These are phyloP conservation scores for Thielaviopsis ethacetica DNA, from an alignment of 2,329 filamentous ascomycete species.

Conservation along the genomic window DNA sequence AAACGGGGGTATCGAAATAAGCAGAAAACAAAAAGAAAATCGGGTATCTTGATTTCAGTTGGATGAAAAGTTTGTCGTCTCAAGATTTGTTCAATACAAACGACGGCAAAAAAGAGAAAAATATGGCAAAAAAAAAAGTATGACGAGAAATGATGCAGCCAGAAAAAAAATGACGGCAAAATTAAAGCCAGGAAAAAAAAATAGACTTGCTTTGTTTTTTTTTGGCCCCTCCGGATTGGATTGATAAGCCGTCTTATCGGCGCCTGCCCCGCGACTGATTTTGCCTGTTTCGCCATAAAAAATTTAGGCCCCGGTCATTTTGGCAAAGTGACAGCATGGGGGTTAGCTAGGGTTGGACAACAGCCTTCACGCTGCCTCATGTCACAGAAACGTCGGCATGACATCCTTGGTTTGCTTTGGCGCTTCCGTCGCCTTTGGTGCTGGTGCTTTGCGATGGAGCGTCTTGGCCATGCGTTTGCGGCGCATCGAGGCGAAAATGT, in stretches of 20 bases:
- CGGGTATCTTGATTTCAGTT: background rate
- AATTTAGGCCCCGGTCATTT: background rate
- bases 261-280: conserved; percentile 6
- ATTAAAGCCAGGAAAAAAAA: background rate
- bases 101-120: no score
- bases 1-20: background rate
- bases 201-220: background rate
- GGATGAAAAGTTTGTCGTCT: background rate
- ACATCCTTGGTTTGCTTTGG: background rate
- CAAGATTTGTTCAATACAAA: no score
- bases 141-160: no score
- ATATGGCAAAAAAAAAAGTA: background rate
- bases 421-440: background rate
- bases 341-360: background rate
- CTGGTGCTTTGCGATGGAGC: background rate
- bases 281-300: background rate
- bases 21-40: background rate
- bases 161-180: background rate
- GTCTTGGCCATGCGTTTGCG: conserved; percentile 1
- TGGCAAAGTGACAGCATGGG: background rate
- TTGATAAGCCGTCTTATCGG: conserved; percentile 10
- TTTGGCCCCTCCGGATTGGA: conserved; percentile 9
- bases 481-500: conserved; percentile 1
- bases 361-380: background rate
- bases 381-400: background rate